Evolutionary conservation across 225 moss, liverwort and hornwort species (phyloP), one percentile per base, ranked within the genome.

Genomic region (Marchantia paleacea): DNA sequence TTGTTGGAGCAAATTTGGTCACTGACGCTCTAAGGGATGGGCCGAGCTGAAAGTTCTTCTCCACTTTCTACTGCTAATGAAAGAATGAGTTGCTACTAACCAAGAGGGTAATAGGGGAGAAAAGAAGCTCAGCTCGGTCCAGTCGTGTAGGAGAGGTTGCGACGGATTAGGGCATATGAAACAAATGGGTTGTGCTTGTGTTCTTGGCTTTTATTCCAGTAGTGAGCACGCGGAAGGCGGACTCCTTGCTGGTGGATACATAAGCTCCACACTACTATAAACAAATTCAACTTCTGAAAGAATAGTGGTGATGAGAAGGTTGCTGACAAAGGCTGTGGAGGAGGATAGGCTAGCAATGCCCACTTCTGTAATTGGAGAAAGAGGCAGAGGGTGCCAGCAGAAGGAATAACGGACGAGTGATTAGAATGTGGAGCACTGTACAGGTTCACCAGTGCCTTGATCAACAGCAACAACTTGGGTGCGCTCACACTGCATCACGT

Each of bases 391-490:
- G 72, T 73, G 50, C 15, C 72, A 78, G 58, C 28, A 73, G 22
- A 26, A 39, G 65, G 28, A n/a, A 73, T 25, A 50, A 72, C 22
- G 29, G 63, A 63, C 55, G 25, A 61, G 26, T 20, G 29, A 10
- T 91, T 81, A 99, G 86, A 99, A 90, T 49, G 82, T 50, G 68
- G 74, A 61, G 89, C 97, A 99, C 52, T 85, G 73, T 52, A 85
- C 77, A 19, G 97, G 95, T 73, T 94, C 95, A 57, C 97, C 97
- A 0, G 95, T 99, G 81, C 83, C 69, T 7, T 79, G 68, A 80
- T 99, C 92, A 10, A 75, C 97, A 0, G 77, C 79, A 49, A 99
- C 95, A 8, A 94, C 79, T 13, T 88, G 64, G 18, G 88, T 88
- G 70, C 51, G 81, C 15, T 91, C 78, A 60, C 97, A 99, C 0